Percentiles rank a stretch among this genome's conserved stretches.
phyloP scores from a whole-genome alignment of 306 rosid species.

The Quercus agrifolia region DNA sequence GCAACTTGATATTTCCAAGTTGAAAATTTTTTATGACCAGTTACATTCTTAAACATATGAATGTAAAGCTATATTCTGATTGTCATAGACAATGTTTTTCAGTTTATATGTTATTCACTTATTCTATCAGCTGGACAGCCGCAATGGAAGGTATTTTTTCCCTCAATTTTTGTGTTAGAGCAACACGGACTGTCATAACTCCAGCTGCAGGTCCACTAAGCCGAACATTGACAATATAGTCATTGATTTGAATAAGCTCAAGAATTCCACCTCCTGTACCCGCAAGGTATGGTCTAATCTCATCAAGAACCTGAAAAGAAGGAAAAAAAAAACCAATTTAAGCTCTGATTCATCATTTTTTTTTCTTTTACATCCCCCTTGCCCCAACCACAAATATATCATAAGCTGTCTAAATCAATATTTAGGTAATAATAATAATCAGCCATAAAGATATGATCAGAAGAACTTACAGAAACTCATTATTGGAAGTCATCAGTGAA shows the following conservation, averaged over 20 bases:
- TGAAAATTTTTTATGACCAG: constrained; percentile 11
- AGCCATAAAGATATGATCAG: constrained; percentile 3
- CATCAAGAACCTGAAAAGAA: constrained; percentile 71
- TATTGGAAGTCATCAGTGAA: not conserved
- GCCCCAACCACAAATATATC: not conserved
- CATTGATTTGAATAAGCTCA: constrained; percentile 67
- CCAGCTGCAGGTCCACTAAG: constrained; percentile 89
- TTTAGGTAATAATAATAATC: not conserved
- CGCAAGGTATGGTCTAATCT: constrained; percentile 89
- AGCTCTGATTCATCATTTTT: not conserved
- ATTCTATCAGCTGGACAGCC: constrained; percentile 81
- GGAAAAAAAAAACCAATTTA: not conserved
- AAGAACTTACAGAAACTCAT: not conserved
- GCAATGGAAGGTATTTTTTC: constrained; percentile 90
- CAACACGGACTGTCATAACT: constrained; percentile 91
- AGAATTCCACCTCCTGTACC: constrained; percentile 96
- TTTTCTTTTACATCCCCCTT: no score
- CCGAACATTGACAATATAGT: constrained; percentile 70
- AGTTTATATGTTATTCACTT: constrained; percentile 20
- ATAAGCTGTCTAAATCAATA: not conserved
- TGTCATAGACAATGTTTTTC: constrained; percentile 8
- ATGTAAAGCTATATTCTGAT: not conserved
- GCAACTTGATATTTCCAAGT: not conserved
- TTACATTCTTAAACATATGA: not conserved
- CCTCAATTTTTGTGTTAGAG: constrained; percentile 85